Base-by-base conservation (phyloP, 805 yeast genomes). In the Priceomyces medius region DNA sequence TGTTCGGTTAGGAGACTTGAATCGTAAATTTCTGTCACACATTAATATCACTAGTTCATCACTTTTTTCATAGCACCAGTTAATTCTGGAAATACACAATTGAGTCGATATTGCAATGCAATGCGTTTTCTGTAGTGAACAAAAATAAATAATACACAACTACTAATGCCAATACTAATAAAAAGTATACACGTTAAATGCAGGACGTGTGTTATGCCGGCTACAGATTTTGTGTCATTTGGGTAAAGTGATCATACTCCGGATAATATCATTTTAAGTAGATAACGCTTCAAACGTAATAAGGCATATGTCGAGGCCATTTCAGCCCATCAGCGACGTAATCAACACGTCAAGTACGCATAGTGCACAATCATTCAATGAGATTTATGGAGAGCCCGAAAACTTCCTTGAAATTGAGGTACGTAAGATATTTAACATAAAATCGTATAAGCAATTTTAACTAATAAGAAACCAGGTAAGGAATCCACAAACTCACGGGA, bases 401-500 rank as follows among this genome's bases (percentile, higher is more conserved):
- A 88, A 88, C 64, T 88, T 89, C 56, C 74, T 91, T 31, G 99
- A 91, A 64, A 81, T 93, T 26, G 97, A 90, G 61, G 96, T 89
- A 44, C 45, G 71, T 41, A 17, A 9, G 14, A 9, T 21, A 21
- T 21, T 9, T 21, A 21, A 3, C 33, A 31, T 7, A 7, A 33
- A 13, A 16, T 27, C 2, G 12, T 10, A 8, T 24, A 13, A 7
- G 24, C 8, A 12, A 14, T 20, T 13, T 16, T 16, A 38, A 50
- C 65, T 58, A 59, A 58, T 63, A 17, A 7, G 16, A 27, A 39
- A 8, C 5, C 40, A 71, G 76, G 77, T 76, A 37, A 70, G 77
- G 20, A 83, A 83, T 58, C 95, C 96, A 8, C 79, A 80, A 47
- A 88, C 95, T 0, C 95, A 87, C 54, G 80, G 79, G 1, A 64